These are phyloP conservation scores for Raffaelea arxii DNA, from an alignment of 2,329 filamentous ascomycete genomes.

Conservation along the genomic window DNA sequence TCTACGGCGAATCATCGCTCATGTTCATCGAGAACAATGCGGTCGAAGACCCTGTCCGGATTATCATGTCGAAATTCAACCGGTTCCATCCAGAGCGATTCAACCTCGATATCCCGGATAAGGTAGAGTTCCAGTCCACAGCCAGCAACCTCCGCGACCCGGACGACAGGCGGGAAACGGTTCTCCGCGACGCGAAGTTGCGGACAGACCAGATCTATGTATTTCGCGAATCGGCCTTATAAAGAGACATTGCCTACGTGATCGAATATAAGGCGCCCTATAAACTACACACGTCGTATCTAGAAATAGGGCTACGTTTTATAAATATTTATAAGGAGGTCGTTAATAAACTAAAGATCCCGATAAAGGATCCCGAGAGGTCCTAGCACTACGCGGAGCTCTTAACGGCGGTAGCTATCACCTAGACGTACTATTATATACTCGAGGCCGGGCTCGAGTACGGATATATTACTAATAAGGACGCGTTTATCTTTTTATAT, in stretches of 20 bases:
- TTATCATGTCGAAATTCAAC: constrained; percentile 2
- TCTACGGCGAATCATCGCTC: constrained; percentile 15
- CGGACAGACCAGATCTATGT: constrained; percentile 25
- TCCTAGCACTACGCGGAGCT: constrained; percentile 6
- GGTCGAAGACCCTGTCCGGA: constrained; percentile 5
- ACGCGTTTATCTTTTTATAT: constrained; percentile 32
- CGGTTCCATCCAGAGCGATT: neutral
- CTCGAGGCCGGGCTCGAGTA: constrained; percentile 33
- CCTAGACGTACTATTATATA: constrained; percentile 41
- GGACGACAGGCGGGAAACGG: neutral
- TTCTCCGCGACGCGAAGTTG: constrained; percentile 11
- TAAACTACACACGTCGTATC: constrained; percentile 31
- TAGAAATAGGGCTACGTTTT: constrained; percentile 28
- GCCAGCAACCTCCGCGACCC: constrained; percentile 3
- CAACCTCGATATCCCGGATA: constrained; percentile 15
- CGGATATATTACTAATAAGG: constrained; percentile 30
- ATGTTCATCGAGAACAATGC: constrained; percentile 14
- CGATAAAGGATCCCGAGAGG: constrained; percentile 7
- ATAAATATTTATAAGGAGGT: constrained; percentile 29
- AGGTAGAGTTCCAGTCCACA: constrained; percentile 16
- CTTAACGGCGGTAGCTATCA: constrained; percentile 28
- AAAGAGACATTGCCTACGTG: constrained; percentile 20
- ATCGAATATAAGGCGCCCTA: constrained; percentile 37
- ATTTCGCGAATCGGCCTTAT: constrained; percentile 9
- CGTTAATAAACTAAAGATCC: constrained; percentile 16